phyloP scores from a whole-genome alignment of 164 flowering plant genomes.

The Stephania yunnanensis region DNA sequence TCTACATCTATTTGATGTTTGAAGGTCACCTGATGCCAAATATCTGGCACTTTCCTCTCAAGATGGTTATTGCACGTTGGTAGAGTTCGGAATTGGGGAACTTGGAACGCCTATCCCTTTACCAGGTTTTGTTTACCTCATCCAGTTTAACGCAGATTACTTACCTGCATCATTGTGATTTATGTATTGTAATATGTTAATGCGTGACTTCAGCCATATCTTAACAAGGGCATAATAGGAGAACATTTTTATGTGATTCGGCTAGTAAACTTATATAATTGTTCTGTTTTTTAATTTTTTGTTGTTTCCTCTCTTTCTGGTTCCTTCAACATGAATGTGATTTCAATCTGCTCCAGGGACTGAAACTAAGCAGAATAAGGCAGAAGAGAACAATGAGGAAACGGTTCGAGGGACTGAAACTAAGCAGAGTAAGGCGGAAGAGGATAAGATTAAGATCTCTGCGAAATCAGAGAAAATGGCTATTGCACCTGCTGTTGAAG shows the following conservation, averaged over 20 bases:
- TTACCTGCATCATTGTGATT: not conserved
- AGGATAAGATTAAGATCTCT: conserved; percentile 16
- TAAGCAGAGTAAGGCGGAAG: conserved; percentile 21
- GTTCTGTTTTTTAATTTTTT: not conserved
- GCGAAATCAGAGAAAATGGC: conserved; percentile 21
- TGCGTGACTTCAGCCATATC: no score
- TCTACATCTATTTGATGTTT: conserved; percentile 12
- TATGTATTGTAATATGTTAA: no score
- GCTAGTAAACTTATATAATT: not conserved
- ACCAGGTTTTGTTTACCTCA: conserved; percentile 38
- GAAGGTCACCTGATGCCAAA: conserved; percentile 74
- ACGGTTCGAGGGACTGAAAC: conserved; percentile 20
- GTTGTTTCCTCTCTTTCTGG: no score
- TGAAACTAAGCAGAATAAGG: conserved; percentile 14
- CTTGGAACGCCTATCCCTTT: conserved; percentile 54
- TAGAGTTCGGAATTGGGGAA: conserved; percentile 79
- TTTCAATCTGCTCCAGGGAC: conserved; percentile 18
- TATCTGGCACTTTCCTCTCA: conserved; percentile 78
- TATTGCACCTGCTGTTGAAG: conserved; percentile 9
- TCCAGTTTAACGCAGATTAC: conserved; percentile 4
- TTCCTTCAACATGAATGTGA: not conserved
- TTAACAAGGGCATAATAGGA: no score
- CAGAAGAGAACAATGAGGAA: conserved; percentile 22
- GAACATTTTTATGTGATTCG: no score
- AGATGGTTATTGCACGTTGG: conserved; percentile 85